Evolutionary conservation across 768 basidiomycete genomes (phyloP), one percentile per base, ranked within the genome.

Genomic region (Tricholoma sp.): DNA sequence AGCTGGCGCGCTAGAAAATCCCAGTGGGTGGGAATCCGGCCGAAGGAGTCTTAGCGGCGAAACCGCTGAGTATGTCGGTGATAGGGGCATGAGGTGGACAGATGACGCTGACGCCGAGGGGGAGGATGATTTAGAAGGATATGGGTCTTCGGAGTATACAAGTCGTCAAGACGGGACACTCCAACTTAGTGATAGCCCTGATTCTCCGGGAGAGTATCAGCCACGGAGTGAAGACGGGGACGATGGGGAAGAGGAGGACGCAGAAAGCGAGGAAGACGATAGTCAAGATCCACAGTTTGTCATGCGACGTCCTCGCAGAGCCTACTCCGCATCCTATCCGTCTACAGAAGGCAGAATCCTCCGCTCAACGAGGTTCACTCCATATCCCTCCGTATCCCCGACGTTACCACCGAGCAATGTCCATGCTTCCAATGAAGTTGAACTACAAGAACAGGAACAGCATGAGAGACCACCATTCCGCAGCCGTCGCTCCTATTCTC

Each of bases 221-320:
- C 39, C 13, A 42, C 32, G 47, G 31, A 36, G 28, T 28, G 63
- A 61, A 20, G 29, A 32, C 6, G 58, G 57, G 44, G 59, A 67
- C 39, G 66, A 62, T 36, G 54, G 55, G 3, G 54, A 57, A 31
- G 58, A 61, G 52, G 52, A 61, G 50, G 41, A 71, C 61, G 59
- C 69, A 63, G 45, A 76, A 65, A 61, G 73, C 65, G 45, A 75
- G 61, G 58, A 70, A 62, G 54, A 75, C 39, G 63, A 60, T 52
- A 55, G 31, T 63, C 65, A 72, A 63, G 20, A 73, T 69, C 50
- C 69, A 61, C 51, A 73, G 65, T 50, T 64, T 69, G 48, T 72
- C 66, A 33, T 67, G 63, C 58, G 66, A 68, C 57, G 55, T 63
- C 65, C 31, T 55, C 62, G 62, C 47, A 56, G 55, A 6, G 44